Base-by-base conservation (phyloP, 2,329 filamentous ascomycete genomes). In the Xylaria digitata region DNA sequence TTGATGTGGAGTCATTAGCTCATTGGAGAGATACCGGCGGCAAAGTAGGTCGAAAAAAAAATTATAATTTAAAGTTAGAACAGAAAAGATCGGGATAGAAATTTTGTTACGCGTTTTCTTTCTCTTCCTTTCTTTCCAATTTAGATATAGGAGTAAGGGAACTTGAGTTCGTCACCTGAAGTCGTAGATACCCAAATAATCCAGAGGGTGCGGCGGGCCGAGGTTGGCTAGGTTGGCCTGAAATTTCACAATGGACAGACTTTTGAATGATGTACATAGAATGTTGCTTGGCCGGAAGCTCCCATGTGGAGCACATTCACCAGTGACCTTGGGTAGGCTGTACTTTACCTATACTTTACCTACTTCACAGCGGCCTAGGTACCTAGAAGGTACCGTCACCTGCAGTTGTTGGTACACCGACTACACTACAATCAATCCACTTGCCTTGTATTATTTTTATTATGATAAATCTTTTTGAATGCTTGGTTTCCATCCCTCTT, bases 391-490 rank as follows among this genome's bases (percentile, higher is more conserved):
- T 64, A 64, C 58, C 57, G 30, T 37, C 58, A 26, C 42, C 52
- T 32, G n/a, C 43, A 17, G 15, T 26, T 26, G 19, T 53, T 21
- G 55, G 58, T 62, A 61, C 54, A 62, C 61, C 54, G 62, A 65
- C 61, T 57, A 53, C 59, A 48, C 23, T 37, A 58, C 9, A 34
- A 40, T 15, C 37, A 40, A 62, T 59, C 66, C 60, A 64, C 59
- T 40, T 54, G 34, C 21, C 50, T 60, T 53, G 37, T 61, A 61
- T 56, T 50, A 48, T 49, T 34, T 26, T 49, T 61, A 63, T 60
- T 68, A 59, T 65, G 56, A 68, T 70, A 68, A 70, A 70, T 70
- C 54, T 68, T 65, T 68, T 67, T 43, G 43, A 48, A 15, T 49
- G 46, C 66, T 61, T 63, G 65, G 42, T 58, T 63, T 60, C 58